Base-by-base conservation (phyloP, 352 stramenopile species). In the Pythium phragmiticola region DNA sequence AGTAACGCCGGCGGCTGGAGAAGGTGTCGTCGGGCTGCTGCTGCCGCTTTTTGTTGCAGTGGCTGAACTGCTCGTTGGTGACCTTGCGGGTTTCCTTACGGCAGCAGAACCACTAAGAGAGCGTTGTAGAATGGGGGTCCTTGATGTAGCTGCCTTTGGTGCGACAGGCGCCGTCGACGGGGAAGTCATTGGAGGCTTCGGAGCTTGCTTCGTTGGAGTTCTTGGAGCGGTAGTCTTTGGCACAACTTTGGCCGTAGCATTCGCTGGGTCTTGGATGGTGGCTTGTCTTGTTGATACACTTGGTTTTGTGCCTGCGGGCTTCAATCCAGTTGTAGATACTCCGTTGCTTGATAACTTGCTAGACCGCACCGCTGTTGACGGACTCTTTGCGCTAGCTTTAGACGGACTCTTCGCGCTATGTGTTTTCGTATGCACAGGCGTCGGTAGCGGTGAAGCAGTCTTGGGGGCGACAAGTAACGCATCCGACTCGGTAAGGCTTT, bases 51-150 rank as follows among this genome's bases (percentile, higher is more conserved):
- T 50, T 16, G 41, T 12, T 41, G 39, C n/a, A 8, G 23, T 23
- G 36, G 62, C 61, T 17, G 66, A 50, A 41, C 60, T 72, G n/a
- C 58, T 76, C 0, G 68, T 68, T 46, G 75, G 75, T 34, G 68
- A 67, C 46, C 73, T 72, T 16, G 61, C 30, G 8, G 47, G 16
- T 37, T 43, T 63, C 23, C 41, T 63, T 6, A 43, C 21, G 1
- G 51, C 30, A 9, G 48, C 26, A 17, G 65, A 67, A 7, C 67
- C 61, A 34, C 66, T 76, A 16, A 68, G 64, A 3, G 56, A 16
- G n/a, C 72, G 54, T 0, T 66, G 57, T 3, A 54, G 33, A 47
- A 55, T 43, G 3, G 57, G 71, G 4, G 53, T 36, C 33, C 54
- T 53, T 42, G 49, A 33, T 16, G 42, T 47, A 21, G 52, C n/a